Evolutionary conservation across 225 moss, liverwort and hornwort genomes (phyloP), one percentile per base, ranked within the genome.

Genomic region (Pleurozium schreberi): DNA sequence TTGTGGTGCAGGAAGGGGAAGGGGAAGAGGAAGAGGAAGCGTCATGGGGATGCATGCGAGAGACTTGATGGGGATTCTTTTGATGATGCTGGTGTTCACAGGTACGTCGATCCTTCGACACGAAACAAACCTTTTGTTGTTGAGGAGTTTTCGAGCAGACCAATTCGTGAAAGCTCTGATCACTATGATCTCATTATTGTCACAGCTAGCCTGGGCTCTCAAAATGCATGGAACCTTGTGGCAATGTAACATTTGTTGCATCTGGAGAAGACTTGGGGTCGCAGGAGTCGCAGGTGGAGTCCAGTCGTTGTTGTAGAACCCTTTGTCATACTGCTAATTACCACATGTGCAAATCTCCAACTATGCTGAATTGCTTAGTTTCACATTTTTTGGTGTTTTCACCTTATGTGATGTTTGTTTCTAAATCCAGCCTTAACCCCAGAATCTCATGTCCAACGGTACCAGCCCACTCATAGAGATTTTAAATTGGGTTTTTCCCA

Each of bases 31-130:
- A 68, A 38, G 40, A 11, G 71, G 27, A 62, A 67, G 52, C 76
- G 87, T 86, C 87, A 92, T 90, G 90, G 90, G 70, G 60, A 65
- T 94, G 89, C 94, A 94, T 62, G 89, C 89, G 66, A 93, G 94
- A 83, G 94, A 94, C 84, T 38, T 93, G 68, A 91, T 94, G 94
- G 94, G 94, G 65, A 58, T 88, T 43, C 89, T 94, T 26, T 84
- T 94, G 28, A 62, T 94, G 86, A 86, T 94, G 90, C 87, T 94
- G 85, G 80, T 94, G 88, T 33, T 91, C 86, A 94, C 94, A 90
- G 94, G 94, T 94, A 83, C 64, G 7, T 14, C 30, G 34, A 85
- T 74, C 27, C 14, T 33, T 43, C 22, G 38, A n/a, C 12, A 40
- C 40, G 82, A 68, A n/a, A n/a, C n/a, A n/a, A 84, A 62, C 81